These are phyloP conservation scores for Ogataea hybrid DNA, from an alignment of 1,139 yeast genomes.

Conservation along the genomic window DNA sequence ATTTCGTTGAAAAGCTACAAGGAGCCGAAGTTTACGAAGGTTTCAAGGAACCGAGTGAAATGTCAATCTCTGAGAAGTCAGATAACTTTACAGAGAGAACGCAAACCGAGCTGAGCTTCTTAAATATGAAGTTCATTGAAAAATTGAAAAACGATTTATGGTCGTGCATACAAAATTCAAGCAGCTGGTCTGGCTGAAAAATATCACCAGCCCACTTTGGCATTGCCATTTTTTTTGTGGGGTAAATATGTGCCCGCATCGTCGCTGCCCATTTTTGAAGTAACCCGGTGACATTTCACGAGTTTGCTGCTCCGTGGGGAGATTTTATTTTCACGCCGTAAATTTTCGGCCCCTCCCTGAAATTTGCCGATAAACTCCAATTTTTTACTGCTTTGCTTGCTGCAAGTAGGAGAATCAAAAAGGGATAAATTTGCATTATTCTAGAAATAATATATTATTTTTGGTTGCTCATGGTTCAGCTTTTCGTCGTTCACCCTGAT, in stretches of 20 bases:
- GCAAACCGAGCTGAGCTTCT: slow-evolving; percentile 30
- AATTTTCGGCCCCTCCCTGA: not conserved
- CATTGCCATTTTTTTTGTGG: no score
- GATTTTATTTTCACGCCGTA: no score
- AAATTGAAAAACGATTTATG: slow-evolving; percentile 46
- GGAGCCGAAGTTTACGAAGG: not conserved
- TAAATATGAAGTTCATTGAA: slow-evolving; percentile 52
- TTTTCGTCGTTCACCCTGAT: slow-evolving; percentile 34
- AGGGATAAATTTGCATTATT: not conserved
- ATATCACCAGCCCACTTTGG: no score
- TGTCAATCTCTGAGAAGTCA: slow-evolving; percentile 15
- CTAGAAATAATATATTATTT: not conserved
- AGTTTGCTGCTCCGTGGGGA: not conserved
- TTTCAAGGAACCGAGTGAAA: slow-evolving; percentile 5
- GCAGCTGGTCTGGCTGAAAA: not conserved
- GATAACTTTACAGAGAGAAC: not conserved
- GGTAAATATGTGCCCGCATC: not conserved
- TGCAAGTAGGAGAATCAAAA: not conserved
- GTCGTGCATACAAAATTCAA: slow-evolving; percentile 22
- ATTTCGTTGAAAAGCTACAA: slow-evolving; percentile 49
- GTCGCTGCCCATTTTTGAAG: not conserved
- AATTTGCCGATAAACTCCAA: not conserved
- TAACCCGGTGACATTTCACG: not conserved
- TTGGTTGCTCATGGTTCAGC: slow-evolving; percentile 24
- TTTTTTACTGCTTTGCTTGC: not conserved